A percentile compares a stretch with the other conserved stretches of the same genome.
phyloP scores from a whole-genome alignment of 163 green algal species.

The Scenedesmus sp. region DNA sequence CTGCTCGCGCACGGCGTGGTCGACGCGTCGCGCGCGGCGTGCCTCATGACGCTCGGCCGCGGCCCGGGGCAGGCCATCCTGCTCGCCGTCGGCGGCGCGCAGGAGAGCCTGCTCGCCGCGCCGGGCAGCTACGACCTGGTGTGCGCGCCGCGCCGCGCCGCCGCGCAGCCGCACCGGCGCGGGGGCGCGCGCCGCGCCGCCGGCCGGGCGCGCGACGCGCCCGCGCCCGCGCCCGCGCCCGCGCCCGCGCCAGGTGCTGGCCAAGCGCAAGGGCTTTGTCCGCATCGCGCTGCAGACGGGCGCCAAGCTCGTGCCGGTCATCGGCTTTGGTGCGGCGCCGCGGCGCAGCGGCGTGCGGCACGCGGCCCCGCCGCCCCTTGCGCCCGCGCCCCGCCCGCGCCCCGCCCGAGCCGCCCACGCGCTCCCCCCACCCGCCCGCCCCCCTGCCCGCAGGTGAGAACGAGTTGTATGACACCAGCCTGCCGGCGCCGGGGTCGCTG shows the following conservation, averaged over 20 bases:
- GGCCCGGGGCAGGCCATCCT: constrained; percentile 51
- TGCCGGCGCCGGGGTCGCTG: neutral
- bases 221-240: too few relatives aligned
- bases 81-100: constrained; percentile 54
- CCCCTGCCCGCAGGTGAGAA: too few relatives aligned
- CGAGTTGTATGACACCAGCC: constrained; percentile 35
- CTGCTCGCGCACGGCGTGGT: constrained; percentile 61
- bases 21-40: constrained; percentile 51
- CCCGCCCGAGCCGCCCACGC: too few relatives aligned
- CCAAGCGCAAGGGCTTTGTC: constrained; percentile 67
- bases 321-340: constrained; percentile 79
- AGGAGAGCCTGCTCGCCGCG: constrained; percentile 50
- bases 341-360: too few relatives aligned
- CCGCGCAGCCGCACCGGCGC: neutral
- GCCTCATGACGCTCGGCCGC: constrained; percentile 46
- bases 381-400: too few relatives aligned
- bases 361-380: too few relatives aligned
- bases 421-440: too few relatives aligned
- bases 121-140: constrained; percentile 62
- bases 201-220: too few relatives aligned
- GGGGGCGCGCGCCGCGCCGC: too few relatives aligned
- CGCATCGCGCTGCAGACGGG: constrained; percentile 68
- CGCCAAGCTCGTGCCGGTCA: constrained; percentile 69
- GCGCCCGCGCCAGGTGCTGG: too few relatives aligned
- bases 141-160: neutral